Percentiles rank a stretch among this genome's conserved stretches.
These are phyloP conservation scores for Centrapalus pauciflorus DNA, from an alignment of 129 eudicot genomes.

Conservation along the genomic window DNA sequence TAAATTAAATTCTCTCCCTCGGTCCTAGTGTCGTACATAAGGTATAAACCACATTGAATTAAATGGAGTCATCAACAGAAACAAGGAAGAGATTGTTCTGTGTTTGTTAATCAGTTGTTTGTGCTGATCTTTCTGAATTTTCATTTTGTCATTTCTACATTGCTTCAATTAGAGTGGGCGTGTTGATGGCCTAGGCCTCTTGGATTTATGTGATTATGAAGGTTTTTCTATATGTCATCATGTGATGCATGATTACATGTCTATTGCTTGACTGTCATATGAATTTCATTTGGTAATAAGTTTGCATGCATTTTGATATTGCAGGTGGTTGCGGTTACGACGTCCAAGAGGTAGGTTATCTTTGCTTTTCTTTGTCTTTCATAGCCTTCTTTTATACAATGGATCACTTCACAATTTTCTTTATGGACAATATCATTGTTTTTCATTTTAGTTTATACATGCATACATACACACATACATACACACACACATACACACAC, in stretches of 20 bases:
- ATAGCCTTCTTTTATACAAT: background rate
- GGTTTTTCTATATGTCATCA: background rate
- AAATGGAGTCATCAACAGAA: background rate
- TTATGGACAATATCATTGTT: background rate
- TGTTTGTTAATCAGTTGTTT: background rate
- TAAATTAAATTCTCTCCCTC: background rate
- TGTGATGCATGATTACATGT: conserved; percentile 1
- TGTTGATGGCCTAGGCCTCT: background rate
- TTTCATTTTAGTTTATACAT: background rate
- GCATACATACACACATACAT: too few relatives aligned
- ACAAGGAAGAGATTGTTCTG: background rate
- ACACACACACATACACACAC: too few relatives aligned
- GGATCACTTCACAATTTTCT: background rate
- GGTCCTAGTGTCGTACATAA: background rate
- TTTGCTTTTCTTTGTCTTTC: background rate
- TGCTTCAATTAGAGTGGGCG: background rate
- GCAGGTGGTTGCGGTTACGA: conserved; percentile 89
- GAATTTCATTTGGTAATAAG: background rate
- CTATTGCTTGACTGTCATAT: background rate
- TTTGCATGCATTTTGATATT: conserved; percentile 23
- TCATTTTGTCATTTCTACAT: background rate
- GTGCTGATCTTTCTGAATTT: background rate
- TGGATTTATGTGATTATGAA: background rate
- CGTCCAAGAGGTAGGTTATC: conserved; percentile 44
- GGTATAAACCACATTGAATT: background rate